A percentile compares a stretch with the other conserved stretches of the same genome.
phyloP scores from a whole-genome alignment of 495 filamentous ascomycete genomes.

The Penicillium silybi region DNA sequence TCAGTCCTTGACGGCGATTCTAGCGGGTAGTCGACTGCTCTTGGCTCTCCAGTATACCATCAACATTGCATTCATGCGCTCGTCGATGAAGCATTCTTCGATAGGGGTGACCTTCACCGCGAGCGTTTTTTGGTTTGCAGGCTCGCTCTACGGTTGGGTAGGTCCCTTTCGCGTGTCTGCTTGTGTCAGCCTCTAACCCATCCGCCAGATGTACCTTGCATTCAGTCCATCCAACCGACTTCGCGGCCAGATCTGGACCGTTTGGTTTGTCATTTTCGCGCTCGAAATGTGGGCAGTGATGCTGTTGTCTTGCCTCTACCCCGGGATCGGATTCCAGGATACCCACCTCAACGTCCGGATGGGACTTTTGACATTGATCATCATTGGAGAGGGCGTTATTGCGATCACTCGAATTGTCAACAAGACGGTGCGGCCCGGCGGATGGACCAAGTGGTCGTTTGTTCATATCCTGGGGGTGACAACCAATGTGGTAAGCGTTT shows the following conservation, averaged over 20 bases:
- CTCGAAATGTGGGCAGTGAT: constrained; percentile 54
- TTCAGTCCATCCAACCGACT: constrained; percentile 27
- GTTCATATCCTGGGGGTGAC: constrained; percentile 46
- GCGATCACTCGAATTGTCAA: constrained; percentile 52
- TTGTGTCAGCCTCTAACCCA: constrained; percentile 1
- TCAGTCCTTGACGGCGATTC: constrained; percentile 49
- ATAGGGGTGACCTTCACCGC: constrained; percentile 38
- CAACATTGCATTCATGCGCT: constrained; percentile 41
- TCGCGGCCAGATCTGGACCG: constrained; percentile 42
- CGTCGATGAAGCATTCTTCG: constrained; percentile 30
- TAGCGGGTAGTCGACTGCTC: constrained; percentile 56
- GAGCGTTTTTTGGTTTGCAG: constrained; percentile 37
- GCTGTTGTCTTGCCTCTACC: constrained; percentile 48
- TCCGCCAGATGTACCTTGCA: constrained; percentile 33
- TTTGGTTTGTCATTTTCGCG: constrained; percentile 57
- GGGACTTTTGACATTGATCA: constrained; percentile 64
- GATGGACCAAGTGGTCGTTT: constrained; percentile 48
- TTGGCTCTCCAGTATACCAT: constrained; percentile 56
- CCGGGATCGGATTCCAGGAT: constrained; percentile 58
- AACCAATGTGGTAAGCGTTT: constrained; percentile 42
- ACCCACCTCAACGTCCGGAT: constrained; percentile 64
- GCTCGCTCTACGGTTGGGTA: constrained; percentile 49
- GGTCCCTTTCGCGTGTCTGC: constrained; percentile 19
- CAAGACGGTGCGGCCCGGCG: constrained; percentile 51
- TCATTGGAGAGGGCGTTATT: constrained; percentile 64